phyloP scores from a whole-genome alignment of 148 eudicot species.

The Bassia scoparia region DNA sequence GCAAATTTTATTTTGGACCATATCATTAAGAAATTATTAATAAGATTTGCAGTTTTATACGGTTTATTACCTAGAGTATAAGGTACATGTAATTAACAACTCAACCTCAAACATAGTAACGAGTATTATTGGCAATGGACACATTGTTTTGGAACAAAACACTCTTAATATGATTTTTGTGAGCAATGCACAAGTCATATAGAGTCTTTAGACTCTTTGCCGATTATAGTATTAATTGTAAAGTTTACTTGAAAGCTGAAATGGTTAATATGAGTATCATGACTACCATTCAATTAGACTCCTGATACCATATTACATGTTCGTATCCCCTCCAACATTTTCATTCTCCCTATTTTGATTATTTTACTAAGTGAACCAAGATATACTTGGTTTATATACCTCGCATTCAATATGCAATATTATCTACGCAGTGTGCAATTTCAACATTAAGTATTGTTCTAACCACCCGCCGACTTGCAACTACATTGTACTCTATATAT shows the following conservation, averaged over 20 bases:
- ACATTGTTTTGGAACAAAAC: neutral
- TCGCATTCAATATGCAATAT: neutral
- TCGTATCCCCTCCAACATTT: neutral
- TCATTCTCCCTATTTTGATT: neutral
- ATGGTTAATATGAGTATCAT: too few species aligned
- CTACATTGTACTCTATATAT: neutral
- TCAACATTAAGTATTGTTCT: neutral
- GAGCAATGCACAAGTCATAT: too few species aligned
- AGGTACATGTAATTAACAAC: neutral
- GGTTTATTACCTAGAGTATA: neutral
- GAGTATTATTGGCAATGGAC: neutral
- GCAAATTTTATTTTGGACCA: neutral
- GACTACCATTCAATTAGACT: too few species aligned
- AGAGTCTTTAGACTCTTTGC: too few species aligned
- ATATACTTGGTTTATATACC: too few species aligned
- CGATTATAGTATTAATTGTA: too few species aligned
- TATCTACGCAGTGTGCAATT: neutral
- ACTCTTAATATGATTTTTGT: too few species aligned
- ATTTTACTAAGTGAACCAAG: neutral
- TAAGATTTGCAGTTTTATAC: too few species aligned
- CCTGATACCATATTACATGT: neutral
- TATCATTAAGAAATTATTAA: neutral
- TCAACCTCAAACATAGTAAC: neutral
- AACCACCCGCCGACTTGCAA: neutral
- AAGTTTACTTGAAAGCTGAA: too few species aligned